Base-by-base conservation (phyloP, 2,329 filamentous ascomycete species). In the Cordyceps fumosorosea region DNA sequence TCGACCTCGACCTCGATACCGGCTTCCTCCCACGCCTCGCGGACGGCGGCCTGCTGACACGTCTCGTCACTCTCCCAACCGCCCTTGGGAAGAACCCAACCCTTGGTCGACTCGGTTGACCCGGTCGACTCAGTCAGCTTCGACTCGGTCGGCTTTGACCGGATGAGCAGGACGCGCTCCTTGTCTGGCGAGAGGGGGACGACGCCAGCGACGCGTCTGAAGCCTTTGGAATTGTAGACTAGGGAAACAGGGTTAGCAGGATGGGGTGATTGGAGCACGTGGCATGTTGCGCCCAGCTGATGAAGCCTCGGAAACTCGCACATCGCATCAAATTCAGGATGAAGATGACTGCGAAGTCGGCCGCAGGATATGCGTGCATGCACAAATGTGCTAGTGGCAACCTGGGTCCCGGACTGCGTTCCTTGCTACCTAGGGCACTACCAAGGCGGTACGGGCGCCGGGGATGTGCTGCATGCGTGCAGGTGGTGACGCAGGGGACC, bases 21-120 rank as follows among this genome's bases (percentile, higher is more conserved):
- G 48, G 93, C 95, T 78, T 98, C 95, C 79, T 98, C 95, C 95
- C 95, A 98, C 64, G 95, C 95, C 76, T 99, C 95, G 68, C 95
- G 81, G 81, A 89, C 77, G 62, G 95, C 95, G 62, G 95, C 90
- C 73, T 93, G 85, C 65, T 89, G 86, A 66, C 90, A 95, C 65
- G 88, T 85, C 78, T 99, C 95, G 76, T 99, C 95, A 40, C 87
- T 89, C 76, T 99, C 95, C 93, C 95, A 99, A 64, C 95, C 95
- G 72, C 95, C 95, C 75, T 99, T 99, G 64, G 95, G 95, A 63
- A 99, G 82, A 50, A 99, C 95, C 95, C 95, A 99, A 70, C 90
- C 91, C 74, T 91, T 91, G 70, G 90, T 93, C 60, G 92, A 96
- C 79, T 97, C 29, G 29, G 3, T 29, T 29, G 29, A 29, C 29